These are phyloP conservation scores for Dioscorea cayenensis DNA, from an alignment of 116 monocot species.

Conservation along the genomic window DNA sequence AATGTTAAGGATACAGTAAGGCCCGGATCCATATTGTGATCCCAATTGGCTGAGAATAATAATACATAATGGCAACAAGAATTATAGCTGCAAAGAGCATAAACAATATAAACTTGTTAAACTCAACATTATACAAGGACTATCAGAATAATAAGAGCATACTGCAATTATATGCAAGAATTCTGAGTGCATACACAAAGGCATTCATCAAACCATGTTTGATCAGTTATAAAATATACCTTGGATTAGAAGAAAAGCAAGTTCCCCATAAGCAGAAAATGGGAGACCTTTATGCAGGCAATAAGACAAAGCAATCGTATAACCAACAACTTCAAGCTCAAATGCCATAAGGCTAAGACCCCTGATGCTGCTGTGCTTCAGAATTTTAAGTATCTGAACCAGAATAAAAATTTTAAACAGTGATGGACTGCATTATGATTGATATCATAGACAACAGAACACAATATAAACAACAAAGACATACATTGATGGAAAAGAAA, in stretches of 20 bases:
- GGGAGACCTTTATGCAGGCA: slow-evolving; percentile 88
- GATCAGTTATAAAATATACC: slow-evolving; percentile 27
- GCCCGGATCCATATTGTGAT: slow-evolving; percentile 54
- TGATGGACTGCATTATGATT: background rate
- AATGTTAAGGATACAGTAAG: slow-evolving; percentile 76
- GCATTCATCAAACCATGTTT: background rate
- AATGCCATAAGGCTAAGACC: slow-evolving; percentile 86
- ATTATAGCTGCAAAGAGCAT: slow-evolving; percentile 62
- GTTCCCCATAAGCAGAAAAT: slow-evolving; percentile 96
- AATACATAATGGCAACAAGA: slow-evolving; percentile 81
- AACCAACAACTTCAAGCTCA: slow-evolving; percentile 93
- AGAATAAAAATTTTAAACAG: slow-evolving; percentile 2
- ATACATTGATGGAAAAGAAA: too few species aligned
- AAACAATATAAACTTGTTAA: slow-evolving; percentile 9
- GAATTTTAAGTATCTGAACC: slow-evolving; percentile 71
- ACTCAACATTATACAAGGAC: background rate
- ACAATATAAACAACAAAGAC: too few species aligned
- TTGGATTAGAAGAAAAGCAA: slow-evolving; percentile 85
- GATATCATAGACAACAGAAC: too few species aligned
- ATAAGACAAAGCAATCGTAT: slow-evolving; percentile 92
- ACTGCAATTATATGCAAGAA: background rate
- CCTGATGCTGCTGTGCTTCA: slow-evolving; percentile 69
- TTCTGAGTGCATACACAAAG: background rate
- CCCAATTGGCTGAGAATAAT: slow-evolving; percentile 74
- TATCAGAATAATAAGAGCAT: too few species aligned